Base-by-base conservation (phyloP, 176 grass and related monocot species). In the Oryza punctata region DNA sequence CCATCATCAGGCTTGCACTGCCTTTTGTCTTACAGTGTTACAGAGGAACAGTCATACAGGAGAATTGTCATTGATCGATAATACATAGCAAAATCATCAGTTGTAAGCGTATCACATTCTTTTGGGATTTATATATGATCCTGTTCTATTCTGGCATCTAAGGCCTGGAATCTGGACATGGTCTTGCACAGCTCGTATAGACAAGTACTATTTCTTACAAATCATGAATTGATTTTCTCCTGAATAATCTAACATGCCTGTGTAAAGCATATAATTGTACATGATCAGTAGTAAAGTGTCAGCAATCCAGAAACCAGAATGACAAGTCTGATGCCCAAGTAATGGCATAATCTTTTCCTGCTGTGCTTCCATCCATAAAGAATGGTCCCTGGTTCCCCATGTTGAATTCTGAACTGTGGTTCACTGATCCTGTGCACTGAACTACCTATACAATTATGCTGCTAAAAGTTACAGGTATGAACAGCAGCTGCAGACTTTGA, bases 401-500 rank as follows among this genome's bases (percentile, higher is more conserved):
- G 61, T 50, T 13, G 0, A 69, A 72, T 32, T 74, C 35, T 87
- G 49, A 83, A 78, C 67, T 74, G 72, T 37, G 25, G 21, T 73
- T 73, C 16, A 71, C 69, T 76, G 70, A 37, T 73, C 68, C 32
- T 0, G 27, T 60, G 26, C 74, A 46, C 82, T 40, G 73, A 78
- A 37, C 57, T 72, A 73, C 57, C 63, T 85, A 86, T 63, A 87
- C 75, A 87, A 41, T 66, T 87, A 14, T 75, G 27, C 46, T 30
- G 75, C 73, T 67, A 67, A 84, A 61, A 49, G 69, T 16, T 60
- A 77, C 75, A 50, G 13, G 19, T 87, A 87, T 87, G 69, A 79
- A 83, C 88, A 83, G 26, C 80, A 83, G 75, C 75, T 63, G 79
- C 38, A 73, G 43, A 52, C 23, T 23, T 79, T 73, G 27, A 38